Base-by-base conservation (phyloP, 495 filamentous ascomycete species). In the Aspergillus leporis region DNA sequence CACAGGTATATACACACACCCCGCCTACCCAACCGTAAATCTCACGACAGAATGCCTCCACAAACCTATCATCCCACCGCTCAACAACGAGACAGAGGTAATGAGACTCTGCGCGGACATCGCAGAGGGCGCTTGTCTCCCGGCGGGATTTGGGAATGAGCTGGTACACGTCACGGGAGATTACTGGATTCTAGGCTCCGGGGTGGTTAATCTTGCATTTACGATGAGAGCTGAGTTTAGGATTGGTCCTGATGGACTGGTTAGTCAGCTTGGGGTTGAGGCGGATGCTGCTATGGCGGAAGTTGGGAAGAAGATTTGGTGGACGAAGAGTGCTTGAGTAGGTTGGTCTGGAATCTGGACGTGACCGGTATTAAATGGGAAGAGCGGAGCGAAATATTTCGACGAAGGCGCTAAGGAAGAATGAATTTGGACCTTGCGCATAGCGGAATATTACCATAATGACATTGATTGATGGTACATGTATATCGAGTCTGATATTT, bases 251-350 rank as follows among this genome's bases (percentile, higher is more conserved):
- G 31, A 28, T 7, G 46, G 46, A 4, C 0, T 10, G 3, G 55
- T 58, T 19, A 30, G 12, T 5, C 45, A 51, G 55, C 30, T 58
- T 0, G 55, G 55, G n/a, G 14, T 51, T 40, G 55, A 51, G 31
- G 46, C 28, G 31, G 46, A 51, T 41, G n/a, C 9, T 6, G 30
- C 18, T 18, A 58, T 58, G 55, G 12, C 30, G 41, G 31, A 8
- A 0, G 13, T 25, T 16, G 55, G 32, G n/a, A 32, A 58, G 46
- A 58, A 58, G 47, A 47, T 51, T 14, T 58, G 55, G 55, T 51
- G 51, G 51, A 8, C 10, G 8, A 36, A 12, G 34, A 36, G 4
- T 36, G 34, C 2, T 3, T 36, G 34, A 36, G 2, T 36, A 2
- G 8, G 8, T 36, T 36, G 2, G n/a, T n/a, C n/a, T 12, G 34